Base-by-base conservation (phyloP, 768 basidiomycete genomes). In the Collybiopsis luxurians region DNA sequence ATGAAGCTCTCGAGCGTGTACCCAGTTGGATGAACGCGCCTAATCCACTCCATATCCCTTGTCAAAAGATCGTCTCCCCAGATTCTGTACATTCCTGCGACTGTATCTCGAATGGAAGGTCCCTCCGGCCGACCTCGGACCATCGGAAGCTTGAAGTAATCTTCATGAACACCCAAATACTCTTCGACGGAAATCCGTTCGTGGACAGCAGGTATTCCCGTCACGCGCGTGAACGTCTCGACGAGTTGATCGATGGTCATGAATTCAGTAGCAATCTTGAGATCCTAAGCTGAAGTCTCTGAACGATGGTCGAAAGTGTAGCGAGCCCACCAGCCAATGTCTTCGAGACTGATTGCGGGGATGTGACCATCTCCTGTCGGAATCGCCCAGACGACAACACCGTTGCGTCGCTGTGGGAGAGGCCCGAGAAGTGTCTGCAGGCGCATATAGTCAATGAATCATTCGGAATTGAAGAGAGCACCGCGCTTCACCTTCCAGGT, bases 31-130 rank as follows among this genome's bases (percentile, higher is more conserved):
- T 79, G 69, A 15, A 77, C 63, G 17, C 62, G 67, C 51, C 71
- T 61, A 23, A 79, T 67, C 76, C 77, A 79, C 5, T 73, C 71
- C 69, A 76, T 72, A 57, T 82, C 75, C 59, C 74, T 66, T 59
- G 65, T 69, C 36, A 80, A 63, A 36, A 79, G 62, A 59, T 74
- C 74, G 50, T 82, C 79, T 30, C 76, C 64, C 67, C 69, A 80
- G 52, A 71, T 50, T n/a, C 67, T 67, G 76, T 76, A 81, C 65
- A 73, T 79, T 4, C 68, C 72, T 21, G 65, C 66, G 61, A 80
- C 79, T 63, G 77, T 79, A 66, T 78, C 63, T 40, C 65, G 60
- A n/a, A 69, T 65, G 19, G 70, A 72, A 39, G 67, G 64, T 3
- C 67, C 70, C 46, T 69, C 70, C 17, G 66, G 66, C 46, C 67